phyloP scores from a whole-genome alignment of 2,329 filamentous ascomycete species.

The Sporothrix dimorphospora region DNA sequence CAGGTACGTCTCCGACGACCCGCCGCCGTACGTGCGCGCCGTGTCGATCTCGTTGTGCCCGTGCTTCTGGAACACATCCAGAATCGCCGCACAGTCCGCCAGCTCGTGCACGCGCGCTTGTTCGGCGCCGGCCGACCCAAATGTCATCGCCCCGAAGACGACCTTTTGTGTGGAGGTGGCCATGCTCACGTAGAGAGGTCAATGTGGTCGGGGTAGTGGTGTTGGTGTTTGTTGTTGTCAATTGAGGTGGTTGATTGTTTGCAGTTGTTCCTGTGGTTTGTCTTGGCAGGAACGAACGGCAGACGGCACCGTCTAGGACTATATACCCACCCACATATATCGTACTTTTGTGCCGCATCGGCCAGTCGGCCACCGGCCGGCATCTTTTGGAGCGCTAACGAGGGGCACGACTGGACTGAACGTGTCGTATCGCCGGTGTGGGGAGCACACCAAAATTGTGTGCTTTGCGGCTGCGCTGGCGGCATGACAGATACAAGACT shows the following conservation, averaged over 20 bases:
- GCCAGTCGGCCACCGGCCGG: slow-evolving; percentile 10
- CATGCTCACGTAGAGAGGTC: neutral
- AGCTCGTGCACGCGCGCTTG: slow-evolving; percentile 39
- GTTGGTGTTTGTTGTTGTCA: neutral
- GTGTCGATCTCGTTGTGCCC: slow-evolving; percentile 73
- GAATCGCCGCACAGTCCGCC: slow-evolving; percentile 60
- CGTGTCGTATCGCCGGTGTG: slow-evolving; percentile 1
- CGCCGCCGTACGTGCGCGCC: slow-evolving; percentile 65
- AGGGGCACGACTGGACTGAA: neutral
- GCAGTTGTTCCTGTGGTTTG: neutral
- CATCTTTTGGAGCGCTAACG: neutral
- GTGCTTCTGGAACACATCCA: slow-evolving; percentile 66
- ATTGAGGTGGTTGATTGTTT: neutral
- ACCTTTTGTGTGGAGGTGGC: slow-evolving; percentile 33
- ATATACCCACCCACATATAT: neutral
- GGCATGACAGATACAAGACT: neutral
- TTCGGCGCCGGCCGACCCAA: slow-evolving; percentile 37
- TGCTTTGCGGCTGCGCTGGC: neutral
- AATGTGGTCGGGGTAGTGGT: too few species aligned
- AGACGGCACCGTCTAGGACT: neutral
- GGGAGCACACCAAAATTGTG: slow-evolving; percentile 6
- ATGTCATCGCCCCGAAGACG: slow-evolving; percentile 41
- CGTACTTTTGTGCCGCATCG: neutral
- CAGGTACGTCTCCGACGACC: slow-evolving; percentile 62
- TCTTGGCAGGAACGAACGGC: slow-evolving; percentile 7